Evolutionary conservation across 176 grass and related monocot species (phyloP).

Genomic region (Cenchrus fungigraminus): DNA sequence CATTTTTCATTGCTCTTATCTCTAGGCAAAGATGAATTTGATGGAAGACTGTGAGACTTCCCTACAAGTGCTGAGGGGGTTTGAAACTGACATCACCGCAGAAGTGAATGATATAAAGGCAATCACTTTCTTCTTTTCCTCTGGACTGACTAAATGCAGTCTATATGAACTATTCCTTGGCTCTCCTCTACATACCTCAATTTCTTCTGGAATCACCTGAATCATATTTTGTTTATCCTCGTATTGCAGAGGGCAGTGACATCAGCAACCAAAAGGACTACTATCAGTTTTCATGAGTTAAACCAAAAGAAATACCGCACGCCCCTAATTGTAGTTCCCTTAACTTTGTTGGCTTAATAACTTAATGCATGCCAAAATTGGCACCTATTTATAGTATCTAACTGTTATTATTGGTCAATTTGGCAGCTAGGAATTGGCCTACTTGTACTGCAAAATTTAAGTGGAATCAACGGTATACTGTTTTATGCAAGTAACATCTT

Average conservation of each 20-base stretch:
- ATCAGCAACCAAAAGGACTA: conserved; percentile 73
- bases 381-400: background rate
- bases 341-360: background rate
- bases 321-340: conserved; percentile 70
- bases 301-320: conserved; percentile 85
- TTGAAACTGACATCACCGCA: conserved; percentile 80
- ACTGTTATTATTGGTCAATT: background rate
- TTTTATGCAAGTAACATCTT: conserved; percentile 95
- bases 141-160: background rate
- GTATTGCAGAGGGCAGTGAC: conserved; percentile 75
- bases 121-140: conserved; percentile 20
- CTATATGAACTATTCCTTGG: background rate
- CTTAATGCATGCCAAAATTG: background rate
- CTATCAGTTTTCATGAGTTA: conserved; percentile 80
- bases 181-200: conserved; percentile 9
- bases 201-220: background rate
- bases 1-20: conserved; percentile 9
- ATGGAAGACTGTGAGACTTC: conserved; percentile 84
- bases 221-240: background rate
- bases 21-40: conserved; percentile 97
- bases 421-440: conserved; percentile 85
- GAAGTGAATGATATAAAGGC: conserved; percentile 98
- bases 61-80: conserved; percentile 96
- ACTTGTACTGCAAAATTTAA: conserved; percentile 87
- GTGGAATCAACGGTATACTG: conserved; percentile 84